Conservation (phyloP, 1,284 basidiomycete genomes). For the Puccinia horiana region DNA sequence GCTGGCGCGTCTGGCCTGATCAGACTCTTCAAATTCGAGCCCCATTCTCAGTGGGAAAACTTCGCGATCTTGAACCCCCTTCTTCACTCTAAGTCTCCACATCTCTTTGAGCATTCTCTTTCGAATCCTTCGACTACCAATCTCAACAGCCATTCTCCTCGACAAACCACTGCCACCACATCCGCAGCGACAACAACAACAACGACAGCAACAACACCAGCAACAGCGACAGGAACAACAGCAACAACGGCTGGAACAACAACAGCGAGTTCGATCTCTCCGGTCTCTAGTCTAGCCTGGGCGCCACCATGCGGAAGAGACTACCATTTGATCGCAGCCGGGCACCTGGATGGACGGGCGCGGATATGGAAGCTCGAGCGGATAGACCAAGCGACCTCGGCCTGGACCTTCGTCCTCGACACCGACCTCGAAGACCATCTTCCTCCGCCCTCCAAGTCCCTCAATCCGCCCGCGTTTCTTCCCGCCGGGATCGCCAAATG, state of each 20-base stretch:
- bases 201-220: slow-evolving; percentile 50
- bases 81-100: too few relatives aligned
- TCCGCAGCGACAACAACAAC: slow-evolving; percentile 19
- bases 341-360: slow-evolving; percentile 78
- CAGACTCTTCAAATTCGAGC: slow-evolving; percentile 67
- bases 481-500: slow-evolving; percentile 55
- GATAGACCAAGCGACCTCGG: slow-evolving; percentile 61
- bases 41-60: slow-evolving; percentile 55
- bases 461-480: background rate
- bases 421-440: slow-evolving; percentile 76
- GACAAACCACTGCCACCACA: background rate
- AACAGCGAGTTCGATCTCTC: slow-evolving; percentile 61
- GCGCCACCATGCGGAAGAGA: slow-evolving; percentile 85
- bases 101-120: too few relatives aligned
- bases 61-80: slow-evolving; percentile 58
- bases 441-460: background rate
- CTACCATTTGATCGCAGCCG: slow-evolving; percentile 87
- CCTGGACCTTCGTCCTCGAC: slow-evolving; percentile 73
- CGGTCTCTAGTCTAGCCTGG: slow-evolving; percentile 70
- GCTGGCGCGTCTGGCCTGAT: slow-evolving; percentile 72
- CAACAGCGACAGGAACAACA: slow-evolving; percentile 33
- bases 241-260: slow-evolving; percentile 47
- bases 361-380: slow-evolving; percentile 77
- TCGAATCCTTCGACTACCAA: slow-evolving; percentile 50
- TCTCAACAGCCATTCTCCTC: slow-evolving; percentile 34